Evolutionary conservation across 75 land plant species (phyloP).

Genomic region (Pseudotsuga menziesii): DNA sequence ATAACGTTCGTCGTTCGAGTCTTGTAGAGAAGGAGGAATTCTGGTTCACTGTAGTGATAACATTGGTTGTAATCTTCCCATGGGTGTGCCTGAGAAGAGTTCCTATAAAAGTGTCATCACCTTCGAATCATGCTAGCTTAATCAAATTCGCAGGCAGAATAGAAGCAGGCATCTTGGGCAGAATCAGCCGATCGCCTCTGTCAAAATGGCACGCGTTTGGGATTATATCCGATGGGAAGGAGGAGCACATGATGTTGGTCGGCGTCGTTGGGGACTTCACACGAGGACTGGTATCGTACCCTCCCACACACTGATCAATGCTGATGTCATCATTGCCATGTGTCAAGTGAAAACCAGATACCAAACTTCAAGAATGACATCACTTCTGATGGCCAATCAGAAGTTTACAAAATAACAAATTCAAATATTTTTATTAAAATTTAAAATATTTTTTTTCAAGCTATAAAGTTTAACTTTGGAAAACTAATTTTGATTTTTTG

Average conservation of each 20-base stretch:
- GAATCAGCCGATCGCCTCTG: conserved; percentile 52
- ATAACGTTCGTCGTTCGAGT: conserved; percentile 5
- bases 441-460: too few species aligned
- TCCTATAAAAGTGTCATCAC: conserved; percentile 32
- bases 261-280: conserved; percentile 72
- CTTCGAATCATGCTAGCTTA: conserved; percentile 40
- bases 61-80: conserved; percentile 41
- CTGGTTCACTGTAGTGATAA: conserved; percentile 47
- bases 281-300: conserved; percentile 48
- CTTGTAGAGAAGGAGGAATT: conserved; percentile 35
- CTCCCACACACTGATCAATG: conserved; percentile 61
- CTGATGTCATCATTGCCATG: too few species aligned
- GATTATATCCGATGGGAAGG: conserved; percentile 46
- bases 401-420: too few species aligned
- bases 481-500: too few species aligned
- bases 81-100: conserved; percentile 47
- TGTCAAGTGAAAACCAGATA: too few species aligned
- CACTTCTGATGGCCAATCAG: too few species aligned
- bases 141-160: conserved; percentile 52
- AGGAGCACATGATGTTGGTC: conserved; percentile 58
- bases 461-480: too few species aligned
- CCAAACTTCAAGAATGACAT: too few species aligned
- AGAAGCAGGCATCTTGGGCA: conserved; percentile 32
- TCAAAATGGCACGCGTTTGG: conserved; percentile 71
- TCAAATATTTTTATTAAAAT: too few species aligned